Base-by-base conservation (phyloP, 2,329 filamentous ascomycete species). In the Apiospora pterosperma region DNA sequence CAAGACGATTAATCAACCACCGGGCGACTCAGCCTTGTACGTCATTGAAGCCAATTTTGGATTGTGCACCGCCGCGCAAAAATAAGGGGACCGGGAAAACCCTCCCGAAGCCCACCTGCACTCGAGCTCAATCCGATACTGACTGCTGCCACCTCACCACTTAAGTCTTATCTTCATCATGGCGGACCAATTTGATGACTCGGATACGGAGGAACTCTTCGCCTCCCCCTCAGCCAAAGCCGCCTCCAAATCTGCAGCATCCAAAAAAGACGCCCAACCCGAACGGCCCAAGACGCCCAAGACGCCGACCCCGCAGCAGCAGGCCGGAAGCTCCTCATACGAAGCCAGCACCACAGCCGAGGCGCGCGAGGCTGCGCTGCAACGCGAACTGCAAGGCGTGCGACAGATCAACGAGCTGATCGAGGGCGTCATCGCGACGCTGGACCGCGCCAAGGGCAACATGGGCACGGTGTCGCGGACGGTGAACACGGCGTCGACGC, bases 401-500 rank as follows among this genome's bases (percentile, higher is more conserved):
- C 88, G 90, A 65, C 90, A 90, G 70, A 92, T 98, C 75, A 99
- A 99, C 78, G 85, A 89, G 70, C 90, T 93, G 44, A 92, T 99
- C 66, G 93, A 97, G 76, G 87, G 87, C 25, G 88, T 94, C 34
- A 85, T 93, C 31, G 84, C 85, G 36, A 92, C 90, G 52, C 80
- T 96, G 25, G 87, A 91, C 69, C 87, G 88, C 67, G 89, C 91
- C 28, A 90, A 88, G 72, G 86, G 84, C 64, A 94, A 94, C 76
- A 96, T 96, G 92, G 83, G 88, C 91, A 96, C 91, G 28, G 94
- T 98, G 39, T 91, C 91, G 63, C 86, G 86, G 67, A 97, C 96
- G 3, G 93, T 98, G 48, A 86, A 86, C 69, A 95, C 94, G 63
- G 93, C 96, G 4, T 96, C 94, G 16, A 92, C 91, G 1, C 86